A percentile compares a stretch with the other conserved stretches of the same genome.
phyloP scores from a whole-genome alignment of 2,329 filamentous ascomycete species.

The Aspergillus sp. region DNA sequence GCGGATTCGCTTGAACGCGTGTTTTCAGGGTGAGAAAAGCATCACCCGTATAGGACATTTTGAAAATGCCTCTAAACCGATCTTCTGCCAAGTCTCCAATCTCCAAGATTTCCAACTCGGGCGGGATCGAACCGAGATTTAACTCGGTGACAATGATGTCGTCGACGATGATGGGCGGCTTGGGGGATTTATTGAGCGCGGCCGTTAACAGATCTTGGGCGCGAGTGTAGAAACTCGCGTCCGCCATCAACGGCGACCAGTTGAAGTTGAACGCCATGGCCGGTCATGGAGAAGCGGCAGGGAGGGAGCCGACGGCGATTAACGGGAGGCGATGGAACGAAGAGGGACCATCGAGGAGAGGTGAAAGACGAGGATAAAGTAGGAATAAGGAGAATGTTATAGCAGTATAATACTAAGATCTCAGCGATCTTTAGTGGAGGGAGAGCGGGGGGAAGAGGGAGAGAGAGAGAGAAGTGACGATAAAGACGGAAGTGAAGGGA shows the following conservation, averaged over 20 bases:
- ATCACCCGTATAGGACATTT: slow-evolving; percentile 97
- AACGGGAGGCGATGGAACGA: background rate
- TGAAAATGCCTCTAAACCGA: slow-evolving; percentile 96
- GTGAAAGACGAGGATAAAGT: slow-evolving; percentile 2
- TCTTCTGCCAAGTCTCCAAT: slow-evolving; percentile 97
- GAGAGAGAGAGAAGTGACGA: slow-evolving; percentile 15
- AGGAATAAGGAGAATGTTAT: background rate
- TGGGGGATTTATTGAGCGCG: slow-evolving; percentile 94
- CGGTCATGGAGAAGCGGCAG: slow-evolving; percentile 26
- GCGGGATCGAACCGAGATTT: slow-evolving; percentile 91
- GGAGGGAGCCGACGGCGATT: slow-evolving; percentile 5
- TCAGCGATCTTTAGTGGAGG: slow-evolving; percentile 7
- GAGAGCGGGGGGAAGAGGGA: slow-evolving; percentile 19
- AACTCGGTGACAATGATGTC: slow-evolving; percentile 98
- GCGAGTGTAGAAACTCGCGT: slow-evolving; percentile 84
- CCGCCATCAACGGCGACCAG: slow-evolving; percentile 98
- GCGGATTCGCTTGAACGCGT: slow-evolving; percentile 92
- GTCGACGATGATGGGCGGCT: slow-evolving; percentile 98
- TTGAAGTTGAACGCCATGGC: slow-evolving; percentile 99
- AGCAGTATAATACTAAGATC: slow-evolving; percentile 5
- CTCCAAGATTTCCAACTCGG: slow-evolving; percentile 93
- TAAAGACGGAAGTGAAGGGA: slow-evolving; percentile 17
- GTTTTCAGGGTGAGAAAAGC: slow-evolving; percentile 94
- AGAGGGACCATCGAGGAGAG: background rate
- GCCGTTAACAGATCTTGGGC: slow-evolving; percentile 92